Base-by-base conservation (phyloP, 2,329 filamentous ascomycete genomes). In the Akanthomyces dipterigenus region DNA sequence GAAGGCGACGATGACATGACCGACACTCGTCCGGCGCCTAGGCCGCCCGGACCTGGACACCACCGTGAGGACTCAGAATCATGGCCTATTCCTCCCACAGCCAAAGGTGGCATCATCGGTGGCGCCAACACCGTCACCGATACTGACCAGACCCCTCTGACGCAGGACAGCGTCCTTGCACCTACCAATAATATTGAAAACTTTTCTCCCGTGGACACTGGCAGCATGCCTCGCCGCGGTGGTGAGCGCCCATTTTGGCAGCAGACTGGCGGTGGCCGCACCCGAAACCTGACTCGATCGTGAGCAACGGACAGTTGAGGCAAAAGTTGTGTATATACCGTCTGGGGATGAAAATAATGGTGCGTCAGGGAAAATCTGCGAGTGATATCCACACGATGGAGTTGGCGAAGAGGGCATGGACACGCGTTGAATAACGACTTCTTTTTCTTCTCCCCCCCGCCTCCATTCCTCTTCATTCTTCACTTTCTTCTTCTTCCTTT, bases 181-280 rank as follows among this genome's bases (percentile, higher is more conserved):
- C 45, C 60, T 3, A 50, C 34, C 22, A 55, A 46, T 42, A 55
- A 43, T 20, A 50, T 49, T 43, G 43, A 49, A 1, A 38, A 61
- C 42, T 51, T 51, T 54, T 28, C 48, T 18, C 45, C 60, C 1
- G 60, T 61, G 5, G 53, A 56, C 51, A 50, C 22, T 51, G 51
- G 43, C 20, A 61, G 53, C 11, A 40, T 43, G 24, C 60, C 60
- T 43, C 60, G 60, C 45, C 51, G 60, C 9, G 60, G 60, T 45
- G 60, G 60, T 43, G 60, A 61, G 53, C 60, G 60, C 8, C 60
- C 60, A 43, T 61, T 61, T 16, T 61, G 60, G 60, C 60, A 61
- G 51, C 60, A 61, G 45, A 61, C 59, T 43, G 53, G 45, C 24
- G 60, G 60, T 55, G 59, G 59, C 26, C 59, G 59, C 51, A 61